Conservation (phyloP, 2,329 filamentous ascomycete genomes). For the Harringtonia lauricola region DNA sequence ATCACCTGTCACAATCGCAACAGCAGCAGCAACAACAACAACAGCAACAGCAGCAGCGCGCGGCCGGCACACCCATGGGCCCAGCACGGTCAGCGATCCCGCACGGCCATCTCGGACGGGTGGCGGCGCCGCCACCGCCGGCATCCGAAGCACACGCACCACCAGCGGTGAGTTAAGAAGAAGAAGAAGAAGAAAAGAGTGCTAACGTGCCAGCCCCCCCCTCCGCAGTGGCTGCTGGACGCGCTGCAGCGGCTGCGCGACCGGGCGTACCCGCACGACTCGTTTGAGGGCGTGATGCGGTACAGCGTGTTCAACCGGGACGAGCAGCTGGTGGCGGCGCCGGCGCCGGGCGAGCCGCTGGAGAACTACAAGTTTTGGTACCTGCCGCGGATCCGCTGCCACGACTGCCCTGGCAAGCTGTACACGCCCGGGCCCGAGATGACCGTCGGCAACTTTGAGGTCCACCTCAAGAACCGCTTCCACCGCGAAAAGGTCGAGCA, state of each 20-base stretch:
- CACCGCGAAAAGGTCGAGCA: conserved; percentile 64
- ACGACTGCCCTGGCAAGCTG: conserved; percentile 85
- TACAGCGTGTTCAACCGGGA: conserved; percentile 73
- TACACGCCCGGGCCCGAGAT: conserved; percentile 83
- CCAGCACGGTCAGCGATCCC: conserved; percentile 27
- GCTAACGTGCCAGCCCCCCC: conserved; percentile 50
- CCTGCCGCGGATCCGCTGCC: conserved; percentile 79
- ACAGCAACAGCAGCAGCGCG: conserved; percentile 26
- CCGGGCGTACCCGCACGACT: conserved; percentile 63
- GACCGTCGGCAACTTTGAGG: conserved; percentile 83
- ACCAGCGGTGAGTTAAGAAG: conserved; percentile 43
- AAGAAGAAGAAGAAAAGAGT: neutral
- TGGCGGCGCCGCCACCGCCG: conserved; percentile 56
- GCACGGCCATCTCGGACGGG: conserved; percentile 50
- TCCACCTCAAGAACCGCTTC: conserved; percentile 75
- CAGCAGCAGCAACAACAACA: neutral
- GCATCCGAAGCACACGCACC: conserved; percentile 43
- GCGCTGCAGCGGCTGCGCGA: conserved; percentile 62
- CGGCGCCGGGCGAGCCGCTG: conserved; percentile 32
- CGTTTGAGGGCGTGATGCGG: conserved; percentile 85
- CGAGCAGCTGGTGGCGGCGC: conserved; percentile 48
- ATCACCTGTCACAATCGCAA: neutral
- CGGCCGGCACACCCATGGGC: conserved; percentile 40
- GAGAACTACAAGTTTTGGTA: conserved; percentile 65
- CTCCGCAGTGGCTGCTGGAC: conserved; percentile 73